Evolutionary conservation across 1,284 basidiomycete genomes (phyloP).

Genomic region (Porogramme epimiltina): DNA sequence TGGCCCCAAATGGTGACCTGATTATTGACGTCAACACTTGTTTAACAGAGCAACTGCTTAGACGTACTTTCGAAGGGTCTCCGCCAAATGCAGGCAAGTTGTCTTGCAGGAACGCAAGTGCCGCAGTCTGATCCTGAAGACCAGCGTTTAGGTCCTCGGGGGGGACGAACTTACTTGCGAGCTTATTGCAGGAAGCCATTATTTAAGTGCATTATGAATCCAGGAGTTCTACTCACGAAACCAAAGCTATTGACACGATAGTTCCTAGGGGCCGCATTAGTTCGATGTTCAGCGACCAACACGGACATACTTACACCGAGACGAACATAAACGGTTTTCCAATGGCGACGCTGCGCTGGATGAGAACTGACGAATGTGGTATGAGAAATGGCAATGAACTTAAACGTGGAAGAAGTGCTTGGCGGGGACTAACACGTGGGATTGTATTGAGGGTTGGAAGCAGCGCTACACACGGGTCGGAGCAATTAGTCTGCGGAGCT

Average conservation of each 20-base stretch:
- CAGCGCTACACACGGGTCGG: slow-evolving; percentile 36
- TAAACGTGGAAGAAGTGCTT: neutral
- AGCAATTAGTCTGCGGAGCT: neutral
- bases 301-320: slow-evolving; percentile 43
- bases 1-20: slow-evolving; percentile 68
- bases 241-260: slow-evolving; percentile 63
- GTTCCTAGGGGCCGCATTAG: slow-evolving; percentile 42
- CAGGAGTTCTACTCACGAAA: slow-evolving; percentile 42
- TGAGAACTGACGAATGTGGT: slow-evolving; percentile 38
- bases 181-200: slow-evolving; percentile 4
- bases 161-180: slow-evolving; percentile 46
- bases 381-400: neutral
- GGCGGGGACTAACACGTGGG: slow-evolving; percentile 43
- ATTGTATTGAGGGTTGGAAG: slow-evolving; percentile 42
- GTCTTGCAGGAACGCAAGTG: slow-evolving; percentile 58
- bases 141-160: slow-evolving; percentile 57
- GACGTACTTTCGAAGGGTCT: slow-evolving; percentile 52
- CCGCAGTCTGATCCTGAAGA: slow-evolving; percentile 56
- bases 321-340: slow-evolving; percentile 58
- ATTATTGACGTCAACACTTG: neutral
- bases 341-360: slow-evolving; percentile 47
- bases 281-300: neutral
- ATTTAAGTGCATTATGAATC: neutral
- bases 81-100: slow-evolving; percentile 69
- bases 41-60: neutral